These are phyloP conservation scores for Linnemannia hyalina DNA, from an alignment of 192 early-diverging fungal species.

Conservation along the genomic window DNA sequence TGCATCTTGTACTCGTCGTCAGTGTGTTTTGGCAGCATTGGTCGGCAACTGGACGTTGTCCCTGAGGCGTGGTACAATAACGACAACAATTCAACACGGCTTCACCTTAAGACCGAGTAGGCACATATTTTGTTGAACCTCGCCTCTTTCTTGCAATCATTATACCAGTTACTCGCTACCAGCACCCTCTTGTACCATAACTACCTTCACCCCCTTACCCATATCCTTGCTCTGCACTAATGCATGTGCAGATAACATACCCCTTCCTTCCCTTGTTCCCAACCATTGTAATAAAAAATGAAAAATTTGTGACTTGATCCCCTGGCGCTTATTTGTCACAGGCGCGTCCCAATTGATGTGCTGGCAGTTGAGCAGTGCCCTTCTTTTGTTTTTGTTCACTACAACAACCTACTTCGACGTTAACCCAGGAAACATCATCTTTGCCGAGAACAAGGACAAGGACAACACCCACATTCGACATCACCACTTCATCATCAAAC, in stretches of 20 bases:
- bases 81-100: background rate
- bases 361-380: too few relatives aligned
- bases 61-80: conserved; percentile 54
- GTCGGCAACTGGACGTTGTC: conserved; percentile 68
- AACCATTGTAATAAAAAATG: too few relatives aligned
- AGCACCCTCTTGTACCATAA: background rate
- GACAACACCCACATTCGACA: background rate
- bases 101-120: conserved; percentile 25
- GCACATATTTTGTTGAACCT: background rate
- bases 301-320: too few relatives aligned
- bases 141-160: background rate
- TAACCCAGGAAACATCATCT: background rate
- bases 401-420: background rate
- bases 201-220: too few relatives aligned
- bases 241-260: too few relatives aligned
- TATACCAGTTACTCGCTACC: background rate
- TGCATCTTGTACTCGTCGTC: conserved; percentile 63
- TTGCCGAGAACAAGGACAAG: background rate
- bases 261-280: too few relatives aligned
- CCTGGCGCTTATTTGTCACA: too few relatives aligned
- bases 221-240: too few relatives aligned
- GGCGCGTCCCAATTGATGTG: too few relatives aligned
- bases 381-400: background rate
- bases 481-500: background rate
- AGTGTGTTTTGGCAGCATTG: conserved; percentile 78